Evolutionary conservation across 2,329 filamentous ascomycete species (phyloP).

Genomic region (Pseudopyrenochaeta lycopersici): DNA sequence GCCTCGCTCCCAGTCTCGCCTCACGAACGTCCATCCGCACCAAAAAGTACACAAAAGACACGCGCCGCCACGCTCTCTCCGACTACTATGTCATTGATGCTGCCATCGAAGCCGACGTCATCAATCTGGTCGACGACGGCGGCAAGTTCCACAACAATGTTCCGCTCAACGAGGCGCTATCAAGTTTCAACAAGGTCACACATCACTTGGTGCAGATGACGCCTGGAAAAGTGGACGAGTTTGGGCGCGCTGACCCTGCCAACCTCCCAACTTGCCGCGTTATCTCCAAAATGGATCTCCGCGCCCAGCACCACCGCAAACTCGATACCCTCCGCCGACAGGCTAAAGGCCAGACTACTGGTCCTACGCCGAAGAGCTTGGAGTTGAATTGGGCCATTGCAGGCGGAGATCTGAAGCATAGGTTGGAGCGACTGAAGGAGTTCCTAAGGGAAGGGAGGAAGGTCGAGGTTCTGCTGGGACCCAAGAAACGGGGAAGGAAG

Average conservation of each 20-base stretch:
- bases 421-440: constrained; percentile 59
- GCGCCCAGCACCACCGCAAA: constrained; percentile 57
- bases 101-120: constrained; percentile 56
- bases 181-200: constrained; percentile 57
- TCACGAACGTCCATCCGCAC: constrained; percentile 23
- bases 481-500: constrained; percentile 69
- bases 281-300: constrained; percentile 64
- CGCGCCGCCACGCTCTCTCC: constrained; percentile 48
- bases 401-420: constrained; percentile 74
- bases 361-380: constrained; percentile 70
- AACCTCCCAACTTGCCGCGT: constrained; percentile 74
- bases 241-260: constrained; percentile 51
- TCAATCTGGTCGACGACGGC: constrained; percentile 56
- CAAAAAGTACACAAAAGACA: constrained; percentile 34
- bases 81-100: constrained; percentile 56
- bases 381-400: constrained; percentile 92
- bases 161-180: constrained; percentile 50
- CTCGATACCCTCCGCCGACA: constrained; percentile 54
- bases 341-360: constrained; percentile 39
- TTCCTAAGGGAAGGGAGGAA: constrained; percentile 79
- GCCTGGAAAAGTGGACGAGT: constrained; percentile 31
- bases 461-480: constrained; percentile 77
- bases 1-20: constrained; percentile 12
- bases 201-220: constrained; percentile 62
- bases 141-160: constrained; percentile 47